Base-by-base conservation (phyloP, 2,329 filamentous ascomycete species). In the Clonostachys rosea region DNA sequence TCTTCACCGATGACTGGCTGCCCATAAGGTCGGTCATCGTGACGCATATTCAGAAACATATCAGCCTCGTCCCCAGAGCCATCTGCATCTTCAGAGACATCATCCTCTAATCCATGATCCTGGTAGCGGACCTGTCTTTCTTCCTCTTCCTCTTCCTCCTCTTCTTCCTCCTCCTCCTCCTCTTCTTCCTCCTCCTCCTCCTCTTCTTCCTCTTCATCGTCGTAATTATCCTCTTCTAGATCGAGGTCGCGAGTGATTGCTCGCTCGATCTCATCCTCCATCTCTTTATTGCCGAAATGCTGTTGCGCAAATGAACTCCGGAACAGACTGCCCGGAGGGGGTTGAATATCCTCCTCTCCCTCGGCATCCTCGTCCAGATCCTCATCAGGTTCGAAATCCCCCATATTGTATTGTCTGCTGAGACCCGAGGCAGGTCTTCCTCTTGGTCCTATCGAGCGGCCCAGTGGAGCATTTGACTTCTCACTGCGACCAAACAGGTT, bases 31-130 rank as follows among this genome's bases (percentile, higher is more conserved):
- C 68, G 59, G 50, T 70, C 66, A 47, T 68, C 66, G 47, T 69
- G 65, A 37, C 65, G 65, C 71, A 75, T 69, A 52, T 74, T 71
- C n/a, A 76, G 62, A 53, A 76, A 77, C 59, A 76, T 64, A 52
- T 77, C 73, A 8, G 66, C 69, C 20, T 72, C 43, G 5, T 45
- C 34, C n/a, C 30, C 46, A 33, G 40, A 42, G 30, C 44, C 47
- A 9, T 44, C 46, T 34, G 49, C 68, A 12, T 57, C 66, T 18
- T 71, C 67, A 34, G 68, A 65, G 13, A 70, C 68, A 10, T 57
- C 61, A 12, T 68, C 68, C 5, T 60, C 60, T 14, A 68, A 69
- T 4, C 62, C 65, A 13, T 64, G 63, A 3, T 59, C 62, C 6
- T 68, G 68, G 11, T 58, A 60, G 12, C 67, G 67, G 5, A 59